Percentiles rank a stretch among this genome's conserved stretches.
phyloP scores from a whole-genome alignment of 2,329 filamentous ascomycete species.

The Verticillium tricorpus region DNA sequence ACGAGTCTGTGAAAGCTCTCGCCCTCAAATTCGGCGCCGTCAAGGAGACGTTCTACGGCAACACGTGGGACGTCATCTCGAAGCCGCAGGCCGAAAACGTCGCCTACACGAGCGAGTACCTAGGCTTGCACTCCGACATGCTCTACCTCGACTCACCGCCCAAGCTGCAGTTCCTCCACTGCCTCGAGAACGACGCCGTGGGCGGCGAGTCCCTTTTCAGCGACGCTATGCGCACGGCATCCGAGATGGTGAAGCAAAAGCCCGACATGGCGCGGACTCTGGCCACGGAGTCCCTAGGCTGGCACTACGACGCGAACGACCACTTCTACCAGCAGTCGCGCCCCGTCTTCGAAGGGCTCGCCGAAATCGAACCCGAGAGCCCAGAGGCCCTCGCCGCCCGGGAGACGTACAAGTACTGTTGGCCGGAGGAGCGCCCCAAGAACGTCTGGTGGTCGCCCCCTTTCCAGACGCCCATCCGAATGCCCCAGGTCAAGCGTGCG shows the following conservation, averaged over 20 bases:
- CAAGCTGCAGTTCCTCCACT: constrained; percentile 83
- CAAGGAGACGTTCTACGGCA: constrained; percentile 85
- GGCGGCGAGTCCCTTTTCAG: constrained; percentile 86
- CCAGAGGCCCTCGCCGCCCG: too few species aligned
- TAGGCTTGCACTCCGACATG: constrained; percentile 91
- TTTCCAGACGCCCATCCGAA: constrained; percentile 61
- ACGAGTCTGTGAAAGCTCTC: constrained; percentile 62
- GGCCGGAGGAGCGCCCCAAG: too few species aligned
- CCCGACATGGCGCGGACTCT: constrained; percentile 31
- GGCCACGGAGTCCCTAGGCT: constrained; percentile 44
- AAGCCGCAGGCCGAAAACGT: constrained; percentile 85
- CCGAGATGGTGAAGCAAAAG: constrained; percentile 24
- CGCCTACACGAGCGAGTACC: constrained; percentile 76
- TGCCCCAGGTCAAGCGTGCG: constrained; percentile 9
- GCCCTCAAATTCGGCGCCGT: constrained; percentile 70
- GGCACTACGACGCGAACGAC: constrained; percentile 65
- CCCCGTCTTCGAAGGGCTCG: constrained; percentile 42
- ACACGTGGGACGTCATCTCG: constrained; percentile 83
- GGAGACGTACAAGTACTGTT: too few species aligned
- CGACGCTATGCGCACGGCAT: constrained; percentile 63
- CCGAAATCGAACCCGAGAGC: constrained; percentile 13
- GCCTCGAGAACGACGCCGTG: constrained; percentile 70
- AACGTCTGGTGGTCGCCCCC: constrained; percentile 66
- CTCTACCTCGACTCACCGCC: constrained; percentile 80
- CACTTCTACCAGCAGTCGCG: constrained; percentile 57